A percentile compares a stretch with the other conserved stretches of the same genome.
Evolutionary conservation across 495 filamentous ascomycete genomes (phyloP).

Genomic region (Chaetomium tenue): DNA sequence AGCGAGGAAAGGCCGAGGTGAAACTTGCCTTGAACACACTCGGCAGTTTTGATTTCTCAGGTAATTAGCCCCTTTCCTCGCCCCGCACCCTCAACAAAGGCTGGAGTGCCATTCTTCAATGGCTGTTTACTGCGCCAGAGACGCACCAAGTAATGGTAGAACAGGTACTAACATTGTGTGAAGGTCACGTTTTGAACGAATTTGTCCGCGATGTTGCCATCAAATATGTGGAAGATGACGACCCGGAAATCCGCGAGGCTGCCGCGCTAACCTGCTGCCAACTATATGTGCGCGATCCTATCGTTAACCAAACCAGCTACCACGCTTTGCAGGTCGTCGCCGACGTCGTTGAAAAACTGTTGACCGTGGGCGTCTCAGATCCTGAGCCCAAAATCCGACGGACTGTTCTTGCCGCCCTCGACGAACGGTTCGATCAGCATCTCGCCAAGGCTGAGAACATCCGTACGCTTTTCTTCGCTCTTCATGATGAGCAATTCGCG

Average conservation of each 20-base stretch:
- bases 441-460: slow-evolving; percentile 95
- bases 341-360: slow-evolving; percentile 92
- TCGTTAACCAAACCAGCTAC: slow-evolving; percentile 94
- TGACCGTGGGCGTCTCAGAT: slow-evolving; percentile 93
- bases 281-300: slow-evolving; percentile 91
- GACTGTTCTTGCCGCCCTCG: slow-evolving; percentile 82
- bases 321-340: slow-evolving; percentile 95
- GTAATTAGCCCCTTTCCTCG: slow-evolving; percentile 34
- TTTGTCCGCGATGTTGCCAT: slow-evolving; percentile 98
- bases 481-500: slow-evolving; percentile 91
- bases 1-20: slow-evolving; percentile 82
- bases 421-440: slow-evolving; percentile 91
- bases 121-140: neutral
- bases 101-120: slow-evolving; percentile 1
- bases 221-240: slow-evolving; percentile 94
- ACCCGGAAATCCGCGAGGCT: slow-evolving; percentile 87
- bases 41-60: slow-evolving; percentile 92
- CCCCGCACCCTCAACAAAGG: slow-evolving; percentile 1
- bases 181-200: slow-evolving; percentile 89
- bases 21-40: slow-evolving; percentile 89
- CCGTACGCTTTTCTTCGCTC: slow-evolving; percentile 86
- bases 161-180: slow-evolving; percentile 26
- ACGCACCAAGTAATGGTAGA: neutral
- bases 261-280: slow-evolving; percentile 97
- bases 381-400: slow-evolving; percentile 82